Base-by-base conservation (phyloP, 164 flowering plant species). In the Stephania japonica region DNA sequence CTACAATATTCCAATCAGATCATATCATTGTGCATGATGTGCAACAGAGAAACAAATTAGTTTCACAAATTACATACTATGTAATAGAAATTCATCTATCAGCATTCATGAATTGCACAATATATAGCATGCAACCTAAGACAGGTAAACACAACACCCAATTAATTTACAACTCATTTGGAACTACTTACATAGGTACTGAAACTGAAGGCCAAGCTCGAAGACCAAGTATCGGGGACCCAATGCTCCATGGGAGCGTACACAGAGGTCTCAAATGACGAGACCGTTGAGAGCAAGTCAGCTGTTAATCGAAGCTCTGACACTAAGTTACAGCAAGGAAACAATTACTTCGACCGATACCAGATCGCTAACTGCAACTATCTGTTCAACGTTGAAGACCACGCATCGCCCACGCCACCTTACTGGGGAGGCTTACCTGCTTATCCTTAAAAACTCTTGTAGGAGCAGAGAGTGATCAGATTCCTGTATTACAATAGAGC, bases 221-320 rank as follows among this genome's bases (percentile, higher is more conserved):
- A 83, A 70, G 86, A 83, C 27, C 83, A 81, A 70, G 86, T 67
- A 0, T 44, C 69, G 0, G 79, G 70, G 78, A 85, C 78, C 50
- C 87, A 83, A 80, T 78, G 80, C 9, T 84, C 86, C 1, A 71
- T 78, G 5, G 85, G 72, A 1, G 23, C n/a, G 18, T 79, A 80
- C 78, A 85, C 86, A 12, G 90, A 87, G 21, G 74, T 78, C 9
- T 84, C 88, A 0, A 84, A 84, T 0, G 89, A 84, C 61, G 91
- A 87, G 63, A 87, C 86, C 0, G 86, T 85, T 1, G 93, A 87
- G 69, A 89, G 90, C 82, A 78, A 87, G 19, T 85, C 85, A 14
- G 82, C 65, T 0, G 81, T 71, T 3, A 64, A 74, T 13, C 25
- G 66, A 16, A 59, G 78, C 75, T 71, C 78, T 5, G 66, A 32